phyloP scores from a whole-genome alignment of 2,329 filamentous ascomycete genomes.

The Aureobasidium sp. region DNA sequence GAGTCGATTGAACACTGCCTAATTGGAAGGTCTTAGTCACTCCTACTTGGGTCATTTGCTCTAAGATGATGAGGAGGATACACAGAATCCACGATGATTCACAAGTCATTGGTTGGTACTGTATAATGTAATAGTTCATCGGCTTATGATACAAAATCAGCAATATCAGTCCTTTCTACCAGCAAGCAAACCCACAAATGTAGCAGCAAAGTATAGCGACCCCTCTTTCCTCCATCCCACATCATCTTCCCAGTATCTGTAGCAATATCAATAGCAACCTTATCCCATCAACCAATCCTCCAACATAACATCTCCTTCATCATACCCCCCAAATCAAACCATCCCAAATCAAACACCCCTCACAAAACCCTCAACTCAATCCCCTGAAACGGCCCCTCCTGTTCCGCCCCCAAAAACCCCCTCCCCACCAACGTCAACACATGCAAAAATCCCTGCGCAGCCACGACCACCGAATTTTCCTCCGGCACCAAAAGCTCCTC shows the following conservation, averaged over 20 bases:
- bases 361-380: conserved; percentile 3
- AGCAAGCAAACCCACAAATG: too few relatives aligned
- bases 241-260: too few relatives aligned
- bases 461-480: conserved; percentile 51
- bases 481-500: conserved; percentile 58
- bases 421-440: conserved; percentile 57
- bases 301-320: neutral
- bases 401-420: conserved; percentile 48
- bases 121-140: too few relatives aligned
- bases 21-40: too few relatives aligned
- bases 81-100: too few relatives aligned
- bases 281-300: neutral
- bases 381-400: conserved; percentile 39
- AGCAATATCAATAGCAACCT: too few relatives aligned
- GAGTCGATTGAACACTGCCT: too few relatives aligned
- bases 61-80: too few relatives aligned
- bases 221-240: neutral
- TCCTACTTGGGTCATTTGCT: too few relatives aligned
- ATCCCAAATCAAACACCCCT: neutral
- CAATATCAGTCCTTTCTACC: too few relatives aligned
- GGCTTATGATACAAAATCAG: too few relatives aligned
- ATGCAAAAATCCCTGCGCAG: conserved; percentile 70
- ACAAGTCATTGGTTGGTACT: too few relatives aligned
- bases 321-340: neutral
- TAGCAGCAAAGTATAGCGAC: neutral